phyloP scores from a whole-genome alignment of 2,329 filamentous ascomycete genomes.

The Fusarium proliferatum region DNA sequence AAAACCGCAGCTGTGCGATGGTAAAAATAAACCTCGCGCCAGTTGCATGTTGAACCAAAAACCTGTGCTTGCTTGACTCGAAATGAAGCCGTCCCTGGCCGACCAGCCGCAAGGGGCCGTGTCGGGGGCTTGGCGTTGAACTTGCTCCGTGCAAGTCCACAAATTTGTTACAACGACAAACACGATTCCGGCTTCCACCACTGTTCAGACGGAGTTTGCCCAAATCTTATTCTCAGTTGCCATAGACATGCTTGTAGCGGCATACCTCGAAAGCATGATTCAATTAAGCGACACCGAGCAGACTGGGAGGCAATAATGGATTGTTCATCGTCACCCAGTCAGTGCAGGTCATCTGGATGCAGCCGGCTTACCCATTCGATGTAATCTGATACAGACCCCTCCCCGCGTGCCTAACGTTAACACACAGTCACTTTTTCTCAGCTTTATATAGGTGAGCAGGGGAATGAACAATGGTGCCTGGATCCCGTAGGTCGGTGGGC shows the following conservation, averaged over 20 bases:
- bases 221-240: slow-evolving; percentile 17
- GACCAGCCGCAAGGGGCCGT: slow-evolving; percentile 37
- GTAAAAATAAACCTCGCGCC: slow-evolving; percentile 45
- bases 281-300: background rate
- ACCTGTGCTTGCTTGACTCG: slow-evolving; percentile 35
- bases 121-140: slow-evolving; percentile 21
- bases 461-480: slow-evolving; percentile 41
- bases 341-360: slow-evolving; percentile 35
- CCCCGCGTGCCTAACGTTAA: slow-evolving; percentile 29
- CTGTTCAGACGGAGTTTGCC: background rate
- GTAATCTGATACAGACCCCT: slow-evolving; percentile 36
- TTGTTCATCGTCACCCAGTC: background rate
- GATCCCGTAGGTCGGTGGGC: slow-evolving; percentile 38
- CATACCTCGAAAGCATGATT: background rate
- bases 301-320: background rate
- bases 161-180: slow-evolving; percentile 15
- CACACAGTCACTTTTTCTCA: slow-evolving; percentile 8
- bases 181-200: slow-evolving; percentile 16
- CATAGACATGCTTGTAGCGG: slow-evolving; percentile 6
- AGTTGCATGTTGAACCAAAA: slow-evolving; percentile 30
- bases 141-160: slow-evolving; percentile 4
- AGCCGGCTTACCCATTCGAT: slow-evolving; percentile 36
- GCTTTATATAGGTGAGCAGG: slow-evolving; percentile 21
- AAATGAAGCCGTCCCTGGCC: slow-evolving; percentile 43
- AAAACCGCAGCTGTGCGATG: slow-evolving; percentile 35